Base-by-base conservation (phyloP, 345 rosid species). In the Eucalyptus fibrosa region DNA sequence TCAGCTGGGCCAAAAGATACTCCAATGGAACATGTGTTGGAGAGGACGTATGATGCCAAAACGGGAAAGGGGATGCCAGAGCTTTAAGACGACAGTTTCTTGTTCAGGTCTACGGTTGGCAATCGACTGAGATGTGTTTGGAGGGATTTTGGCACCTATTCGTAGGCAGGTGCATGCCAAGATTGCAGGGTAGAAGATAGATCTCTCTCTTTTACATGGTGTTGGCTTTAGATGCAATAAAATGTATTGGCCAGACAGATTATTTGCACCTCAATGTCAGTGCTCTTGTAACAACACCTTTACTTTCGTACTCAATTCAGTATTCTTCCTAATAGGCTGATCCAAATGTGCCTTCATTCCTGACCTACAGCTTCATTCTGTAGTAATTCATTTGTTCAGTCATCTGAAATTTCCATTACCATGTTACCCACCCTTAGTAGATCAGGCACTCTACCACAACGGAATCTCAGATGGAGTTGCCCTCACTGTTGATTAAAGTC, bases 21-120 rank as follows among this genome's bases (percentile, higher is more conserved):
- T 86, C 97, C 97, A 26, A 91, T 96, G 96, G 97, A 95, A 45
- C 91, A 91, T 51, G 99, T 97, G 51, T 88, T 93, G 95, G 98
- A 95, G 94, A 95, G 91, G 93, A 97, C 99, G 14, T 97, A 96
- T 26, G 99, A 98, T 89, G 92, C 96, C 21, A 96, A 95, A 92
- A 93, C 95, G 5, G 99, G 99, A 90, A 94, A 93, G 92, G 99
- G 99, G 91, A 96, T 96, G 99, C 99, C 99, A 88, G 97, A 96
- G 59, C 97, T 98, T 90, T 97, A 89, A 89, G 85, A 49, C 44
- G 37, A 51, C 85, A 12, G 47, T 77, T 77, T 40, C 83, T 77
- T 40, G 85, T 77, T 77, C 47, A 21, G 85, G 9, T 77, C 47
- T 77, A 21, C 4, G 85, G 85, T 77, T 40, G 85, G 85, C 85